phyloP scores from a whole-genome alignment of 1,139 yeast species.

The Suhomyces maxii region DNA sequence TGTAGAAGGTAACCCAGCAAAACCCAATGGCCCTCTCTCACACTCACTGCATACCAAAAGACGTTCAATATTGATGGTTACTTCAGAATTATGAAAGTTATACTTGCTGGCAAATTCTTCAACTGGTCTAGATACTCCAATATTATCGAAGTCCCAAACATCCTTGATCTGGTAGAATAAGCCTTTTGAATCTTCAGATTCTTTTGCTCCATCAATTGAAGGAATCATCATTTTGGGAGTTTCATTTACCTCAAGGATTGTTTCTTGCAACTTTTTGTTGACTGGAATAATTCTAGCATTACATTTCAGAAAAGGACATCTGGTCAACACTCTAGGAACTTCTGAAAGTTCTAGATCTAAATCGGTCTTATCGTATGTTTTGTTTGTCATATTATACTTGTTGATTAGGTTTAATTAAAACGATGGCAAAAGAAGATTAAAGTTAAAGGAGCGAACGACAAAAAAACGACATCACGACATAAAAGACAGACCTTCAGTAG shows the following conservation, averaged over 20 bases:
- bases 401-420: too few relatives aligned
- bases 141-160: constrained; percentile 76
- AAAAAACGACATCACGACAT: too few relatives aligned
- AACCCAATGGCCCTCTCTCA: constrained; percentile 74
- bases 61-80: constrained; percentile 37
- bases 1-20: constrained; percentile 44
- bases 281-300: constrained; percentile 37
- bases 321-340: constrained; percentile 15
- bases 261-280: constrained; percentile 13
- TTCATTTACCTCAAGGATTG: constrained; percentile 17
- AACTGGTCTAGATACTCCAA: constrained; percentile 64
- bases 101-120: constrained; percentile 19
- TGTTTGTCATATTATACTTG: constrained; percentile 1
- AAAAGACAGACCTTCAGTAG: too few relatives aligned
- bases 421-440: too few relatives aligned
- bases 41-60: constrained; percentile 69
- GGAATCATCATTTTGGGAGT: constrained; percentile 34
- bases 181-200: constrained; percentile 5
- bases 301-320: constrained; percentile 42
- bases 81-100: constrained; percentile 5
- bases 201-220: constrained; percentile 6
- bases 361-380: constrained; percentile 5
- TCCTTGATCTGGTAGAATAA: constrained; percentile 44
- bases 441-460: too few relatives aligned
- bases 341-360: constrained; percentile 1